Evolutionary conservation across 2,329 filamentous ascomycete species (phyloP), one percentile per base, ranked within the genome.

Genomic region (Diaporthe humulicola): DNA sequence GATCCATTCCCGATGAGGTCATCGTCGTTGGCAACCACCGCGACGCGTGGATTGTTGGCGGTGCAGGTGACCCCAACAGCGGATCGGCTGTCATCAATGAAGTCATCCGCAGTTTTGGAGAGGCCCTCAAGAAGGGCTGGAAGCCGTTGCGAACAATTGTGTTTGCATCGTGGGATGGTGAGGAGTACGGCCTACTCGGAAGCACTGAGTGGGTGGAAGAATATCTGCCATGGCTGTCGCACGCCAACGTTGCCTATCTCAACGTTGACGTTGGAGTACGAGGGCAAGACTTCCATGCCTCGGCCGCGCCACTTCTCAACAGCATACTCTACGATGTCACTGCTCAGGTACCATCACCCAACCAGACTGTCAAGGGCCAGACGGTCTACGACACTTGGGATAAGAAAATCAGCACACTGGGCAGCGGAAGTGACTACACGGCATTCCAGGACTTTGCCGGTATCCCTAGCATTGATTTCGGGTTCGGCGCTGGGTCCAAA

Each of bases 201-300:
- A 95, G 92, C 4, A 96, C 94, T 0, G 95, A 97, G 80, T 97
- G 94, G 93, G 94, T 97, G 0, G 94, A 97, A 80, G 94, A 97
- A 74, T 92, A 94, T 75, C 82, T 95, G 1, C 91, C 93, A 0
- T 97, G 94, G 94, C 88, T 97, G 1, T 90, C 88, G 0, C 88
- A 90, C 22, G 90, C 92, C 0, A 91, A 93, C 10, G 89, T 97
- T 69, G 90, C 93, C 0, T 97, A 97, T 78, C 85, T 97, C 71
- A 97, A 97, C 79, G 91, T 97, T 38, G 95, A 97, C 79, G 91
- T 95, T 9, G 71, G 73, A 52, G 75, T 76, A 28, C 48, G 75
- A 17, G 75, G 94, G 90, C 4, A 87, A 89, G 6, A 80, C 82
- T n/a, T 80, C 70, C 92, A 94, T 80, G 89, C 89, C 19, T 87